Evolutionary conservation across 352 stramenopile species (phyloP).

Genomic region (Phytophthora hibernalis): DNA sequence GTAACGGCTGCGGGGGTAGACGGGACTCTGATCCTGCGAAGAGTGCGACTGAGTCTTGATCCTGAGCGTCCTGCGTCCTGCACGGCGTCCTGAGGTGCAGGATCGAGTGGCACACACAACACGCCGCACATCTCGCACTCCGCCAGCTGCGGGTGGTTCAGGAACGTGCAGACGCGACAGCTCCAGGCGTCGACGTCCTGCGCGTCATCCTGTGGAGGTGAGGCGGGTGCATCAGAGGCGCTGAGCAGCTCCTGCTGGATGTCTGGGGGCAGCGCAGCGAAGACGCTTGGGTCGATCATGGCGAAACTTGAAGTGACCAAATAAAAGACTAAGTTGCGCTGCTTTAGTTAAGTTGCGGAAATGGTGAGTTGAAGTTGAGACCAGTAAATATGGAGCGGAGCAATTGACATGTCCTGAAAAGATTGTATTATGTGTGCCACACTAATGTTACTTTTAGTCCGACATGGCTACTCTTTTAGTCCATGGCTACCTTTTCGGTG

Average conservation of each 20-base stretch:
- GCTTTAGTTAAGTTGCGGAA: too few relatives aligned
- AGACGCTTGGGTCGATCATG: slow-evolving; percentile 52
- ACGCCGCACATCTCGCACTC: slow-evolving; percentile 83
- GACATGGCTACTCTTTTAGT: too few relatives aligned
- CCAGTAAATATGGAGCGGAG: too few relatives aligned
- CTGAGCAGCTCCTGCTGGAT: slow-evolving; percentile 63
- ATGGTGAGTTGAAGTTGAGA: too few relatives aligned
- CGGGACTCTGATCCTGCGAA: slow-evolving; percentile 55
- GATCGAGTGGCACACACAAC: slow-evolving; percentile 31
- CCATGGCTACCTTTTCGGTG: slow-evolving; percentile 23
- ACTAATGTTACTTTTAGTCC: too few relatives aligned
- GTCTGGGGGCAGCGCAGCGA: slow-evolving; percentile 59
- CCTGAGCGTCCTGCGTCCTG: slow-evolving; percentile 8
- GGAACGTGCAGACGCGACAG: slow-evolving; percentile 83
- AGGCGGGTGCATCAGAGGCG: neutral
- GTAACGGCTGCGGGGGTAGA: slow-evolving; percentile 51
- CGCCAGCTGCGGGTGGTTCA: slow-evolving; percentile 71
- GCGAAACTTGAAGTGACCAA: too few relatives aligned
- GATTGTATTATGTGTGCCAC: too few relatives aligned
- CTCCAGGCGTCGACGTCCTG: slow-evolving; percentile 42
- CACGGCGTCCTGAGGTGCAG: neutral
- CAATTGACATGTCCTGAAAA: too few relatives aligned
- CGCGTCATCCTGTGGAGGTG: slow-evolving; percentile 2
- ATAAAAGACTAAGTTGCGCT: too few relatives aligned
- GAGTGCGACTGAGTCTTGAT: slow-evolving; percentile 43